A percentile compares a stretch with the other conserved stretches of the same genome.
Conservation (phyloP, 805 yeast species). For the Starmerella asiatica region DNA sequence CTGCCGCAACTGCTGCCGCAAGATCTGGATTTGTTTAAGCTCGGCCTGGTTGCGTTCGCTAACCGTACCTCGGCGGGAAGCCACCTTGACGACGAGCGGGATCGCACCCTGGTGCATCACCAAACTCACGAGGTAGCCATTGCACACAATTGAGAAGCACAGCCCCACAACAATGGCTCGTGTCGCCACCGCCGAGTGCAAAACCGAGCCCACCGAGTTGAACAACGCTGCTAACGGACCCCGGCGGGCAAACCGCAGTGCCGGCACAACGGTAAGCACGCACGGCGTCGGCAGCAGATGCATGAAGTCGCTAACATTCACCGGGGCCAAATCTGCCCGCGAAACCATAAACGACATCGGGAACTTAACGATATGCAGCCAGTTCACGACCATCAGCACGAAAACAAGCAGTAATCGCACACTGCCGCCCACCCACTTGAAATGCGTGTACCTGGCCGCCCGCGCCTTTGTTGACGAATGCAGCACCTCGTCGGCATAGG, state of each 20-base stretch:
- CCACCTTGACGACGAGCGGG: constrained; percentile 25
- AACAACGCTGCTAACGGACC: constrained; percentile 10
- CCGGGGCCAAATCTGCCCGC: constrained; percentile 15
- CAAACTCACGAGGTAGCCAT: constrained; percentile 63
- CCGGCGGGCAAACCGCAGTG: constrained; percentile 26
- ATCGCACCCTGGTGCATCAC: constrained; percentile 39
- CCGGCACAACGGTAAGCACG: constrained; percentile 30
- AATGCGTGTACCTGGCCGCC: constrained; percentile 14
- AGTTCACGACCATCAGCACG: constrained; percentile 27
- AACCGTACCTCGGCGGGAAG: constrained; percentile 22
- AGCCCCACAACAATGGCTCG: constrained; percentile 51
- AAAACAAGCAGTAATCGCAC: constrained; percentile 21
- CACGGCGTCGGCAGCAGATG: constrained; percentile 14
- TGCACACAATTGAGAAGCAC: constrained; percentile 62
- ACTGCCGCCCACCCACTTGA: constrained; percentile 14
- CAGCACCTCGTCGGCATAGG: constrained; percentile 20
- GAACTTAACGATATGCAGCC: constrained; percentile 25
- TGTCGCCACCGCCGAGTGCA: constrained; percentile 12
- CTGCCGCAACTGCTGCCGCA: neutral
- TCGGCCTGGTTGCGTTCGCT: constrained; percentile 2
- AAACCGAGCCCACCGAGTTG: constrained; percentile 7
- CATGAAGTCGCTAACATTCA: constrained; percentile 12
- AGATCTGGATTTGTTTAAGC: neutral
- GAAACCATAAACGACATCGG: constrained; percentile 26
- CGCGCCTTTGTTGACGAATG: constrained; percentile 15